phyloP scores from a whole-genome alignment of 108 stramenopile species.

The Cyclotella cryptica region DNA sequence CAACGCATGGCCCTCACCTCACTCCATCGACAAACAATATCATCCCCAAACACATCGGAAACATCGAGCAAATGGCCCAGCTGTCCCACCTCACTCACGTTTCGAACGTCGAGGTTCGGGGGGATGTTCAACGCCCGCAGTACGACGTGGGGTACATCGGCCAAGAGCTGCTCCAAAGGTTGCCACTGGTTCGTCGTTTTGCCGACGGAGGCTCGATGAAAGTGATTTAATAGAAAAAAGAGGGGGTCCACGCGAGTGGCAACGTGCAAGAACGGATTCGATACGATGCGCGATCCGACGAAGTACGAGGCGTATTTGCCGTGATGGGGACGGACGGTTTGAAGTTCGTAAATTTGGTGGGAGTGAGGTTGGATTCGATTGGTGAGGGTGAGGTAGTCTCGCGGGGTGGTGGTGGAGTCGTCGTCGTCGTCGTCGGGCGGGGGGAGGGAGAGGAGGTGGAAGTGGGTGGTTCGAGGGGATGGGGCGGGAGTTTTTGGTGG shows the following conservation, averaged over 20 bases:
- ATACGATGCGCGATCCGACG: constrained; percentile 62
- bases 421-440: neutral
- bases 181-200: constrained; percentile 41
- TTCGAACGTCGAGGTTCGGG: constrained; percentile 6
- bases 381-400: constrained; percentile 34
- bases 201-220: constrained; percentile 10
- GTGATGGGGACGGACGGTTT: constrained; percentile 38
- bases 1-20: constrained; percentile 55
- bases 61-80: constrained; percentile 56
- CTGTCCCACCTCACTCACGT: constrained; percentile 50
- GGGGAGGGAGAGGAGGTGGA: constrained; percentile 1
- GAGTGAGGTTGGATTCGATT: neutral
- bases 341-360: constrained; percentile 59
- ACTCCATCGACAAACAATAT: constrained; percentile 62
- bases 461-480: neutral
- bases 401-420: neutral
- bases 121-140: constrained; percentile 37
- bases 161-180: constrained; percentile 68
- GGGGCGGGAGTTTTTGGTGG: neutral
- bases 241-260: constrained; percentile 71
- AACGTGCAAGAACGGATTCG: constrained; percentile 62
- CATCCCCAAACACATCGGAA: constrained; percentile 62
- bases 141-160: constrained; percentile 43
- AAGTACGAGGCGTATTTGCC: constrained; percentile 68
- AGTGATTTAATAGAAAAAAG: constrained; percentile 56